Evolutionary conservation across 192 early-diverging fungal species (phyloP).

Genomic region (Podila minutissima): DNA sequence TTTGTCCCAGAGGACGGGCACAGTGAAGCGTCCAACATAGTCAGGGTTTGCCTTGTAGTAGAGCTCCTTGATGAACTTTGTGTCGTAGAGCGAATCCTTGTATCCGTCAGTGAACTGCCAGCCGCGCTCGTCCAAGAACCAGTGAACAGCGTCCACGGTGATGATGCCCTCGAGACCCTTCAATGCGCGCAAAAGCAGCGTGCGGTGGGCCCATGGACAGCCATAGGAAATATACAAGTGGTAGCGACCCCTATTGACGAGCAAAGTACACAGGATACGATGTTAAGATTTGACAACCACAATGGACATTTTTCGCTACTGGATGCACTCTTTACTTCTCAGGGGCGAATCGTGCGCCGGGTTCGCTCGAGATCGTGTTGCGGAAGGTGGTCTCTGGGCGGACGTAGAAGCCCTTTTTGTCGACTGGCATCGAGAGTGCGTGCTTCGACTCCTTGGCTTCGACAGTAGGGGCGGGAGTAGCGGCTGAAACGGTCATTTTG

Average conservation of each 20-base stretch:
- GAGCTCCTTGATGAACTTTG: conserved; percentile 83
- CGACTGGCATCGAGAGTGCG: too few relatives aligned
- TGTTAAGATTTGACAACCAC: not conserved
- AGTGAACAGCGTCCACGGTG: conserved; percentile 85
- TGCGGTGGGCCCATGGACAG: conserved; percentile 78
- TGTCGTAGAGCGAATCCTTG: conserved; percentile 80
- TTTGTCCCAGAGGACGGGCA: conserved; percentile 99
- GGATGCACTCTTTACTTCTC: conserved; percentile 62
- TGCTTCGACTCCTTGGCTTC: too few relatives aligned
- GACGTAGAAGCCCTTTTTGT: too few relatives aligned
- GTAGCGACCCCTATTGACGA: conserved; percentile 26
- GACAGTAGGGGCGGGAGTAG: too few relatives aligned
- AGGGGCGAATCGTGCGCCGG: conserved; percentile 73
- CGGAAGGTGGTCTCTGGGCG: conserved; percentile 61
- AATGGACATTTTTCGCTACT: too few relatives aligned
- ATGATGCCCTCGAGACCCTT: conserved; percentile 92
- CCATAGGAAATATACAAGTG: conserved; percentile 39
- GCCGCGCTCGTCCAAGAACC: conserved; percentile 78
- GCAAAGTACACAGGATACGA: conserved; percentile 1
- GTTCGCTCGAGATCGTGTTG: conserved; percentile 61
- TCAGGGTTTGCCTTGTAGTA: conserved; percentile 93
- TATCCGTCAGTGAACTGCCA: conserved; percentile 82
- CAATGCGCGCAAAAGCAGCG: conserved; percentile 83
- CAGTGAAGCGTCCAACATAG: conserved; percentile 85
- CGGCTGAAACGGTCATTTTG: too few relatives aligned